Percentiles rank a stretch among this genome's conserved stretches.
These are phyloP conservation scores for Pelargonium australe DNA, from an alignment of 441 rosid genomes.

Conservation along the genomic window DNA sequence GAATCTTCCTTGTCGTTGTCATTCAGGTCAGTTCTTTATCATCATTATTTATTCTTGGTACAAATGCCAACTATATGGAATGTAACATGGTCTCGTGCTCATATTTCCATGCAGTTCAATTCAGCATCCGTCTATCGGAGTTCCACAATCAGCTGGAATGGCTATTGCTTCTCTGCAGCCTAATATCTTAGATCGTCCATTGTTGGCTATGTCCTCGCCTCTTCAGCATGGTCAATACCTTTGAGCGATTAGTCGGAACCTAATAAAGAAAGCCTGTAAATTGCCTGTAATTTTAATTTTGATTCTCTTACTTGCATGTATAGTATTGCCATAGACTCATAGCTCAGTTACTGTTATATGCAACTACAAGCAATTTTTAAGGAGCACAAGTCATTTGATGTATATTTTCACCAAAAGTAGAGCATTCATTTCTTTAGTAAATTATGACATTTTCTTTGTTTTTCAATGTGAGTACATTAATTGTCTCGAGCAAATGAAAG, in stretches of 20 bases:
- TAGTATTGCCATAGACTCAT: constrained; percentile 8
- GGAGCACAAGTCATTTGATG: constrained; percentile 15
- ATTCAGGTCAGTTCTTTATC: constrained; percentile 50
- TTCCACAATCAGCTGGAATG: constrained; percentile 60
- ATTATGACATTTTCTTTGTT: neutral
- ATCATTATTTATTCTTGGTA: neutral
- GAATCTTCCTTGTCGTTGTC: constrained; percentile 76
- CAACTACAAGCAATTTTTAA: constrained; percentile 12
- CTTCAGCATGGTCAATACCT: constrained; percentile 60
- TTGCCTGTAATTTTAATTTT: constrained; percentile 23
- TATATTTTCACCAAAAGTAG: neutral
- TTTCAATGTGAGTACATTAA: neutral
- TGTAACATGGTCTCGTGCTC: no score
- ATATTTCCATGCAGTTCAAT: constrained; percentile 45
- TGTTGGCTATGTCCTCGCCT: constrained; percentile 64
- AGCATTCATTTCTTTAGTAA: neutral
- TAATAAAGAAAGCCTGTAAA: constrained; percentile 26
- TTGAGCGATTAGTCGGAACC: constrained; percentile 27
- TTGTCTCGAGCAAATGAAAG: neutral
- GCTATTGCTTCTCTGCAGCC: constrained; percentile 51
- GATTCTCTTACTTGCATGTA: constrained; percentile 19
- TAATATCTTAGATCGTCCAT: constrained; percentile 51
- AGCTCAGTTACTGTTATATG: constrained; percentile 17
- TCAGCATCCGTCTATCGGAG: constrained; percentile 59
- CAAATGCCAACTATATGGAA: neutral